phyloP scores from a whole-genome alignment of 1,139 yeast species.

The Saccharomyces hybrid region DNA sequence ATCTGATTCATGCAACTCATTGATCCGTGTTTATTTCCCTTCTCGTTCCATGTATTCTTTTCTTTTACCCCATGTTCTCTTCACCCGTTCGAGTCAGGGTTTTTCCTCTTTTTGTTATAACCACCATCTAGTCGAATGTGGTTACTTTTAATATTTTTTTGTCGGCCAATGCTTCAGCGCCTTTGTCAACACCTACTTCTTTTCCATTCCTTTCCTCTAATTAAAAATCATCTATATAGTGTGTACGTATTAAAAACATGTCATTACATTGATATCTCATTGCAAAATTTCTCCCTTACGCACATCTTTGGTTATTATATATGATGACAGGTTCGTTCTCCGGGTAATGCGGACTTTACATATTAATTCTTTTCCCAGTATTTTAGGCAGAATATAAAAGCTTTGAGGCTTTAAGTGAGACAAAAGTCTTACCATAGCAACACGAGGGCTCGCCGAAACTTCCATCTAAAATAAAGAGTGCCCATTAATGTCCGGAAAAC shows the following conservation, averaged over 20 bases:
- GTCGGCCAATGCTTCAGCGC: neutral
- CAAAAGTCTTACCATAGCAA: neutral
- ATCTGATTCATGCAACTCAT: neutral
- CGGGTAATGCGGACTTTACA: neutral
- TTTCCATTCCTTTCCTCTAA: neutral
- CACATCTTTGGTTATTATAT: neutral
- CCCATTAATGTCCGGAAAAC: conserved; percentile 22
- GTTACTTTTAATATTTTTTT: neutral
- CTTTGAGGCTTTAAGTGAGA: neutral
- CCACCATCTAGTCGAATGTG: neutral
- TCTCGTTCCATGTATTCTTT: neutral
- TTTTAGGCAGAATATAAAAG: neutral
- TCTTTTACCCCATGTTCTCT: neutral
- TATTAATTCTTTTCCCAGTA: neutral
- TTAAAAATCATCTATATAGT: neutral
- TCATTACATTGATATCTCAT: neutral
- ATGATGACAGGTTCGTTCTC: neutral
- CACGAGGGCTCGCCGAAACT: neutral
- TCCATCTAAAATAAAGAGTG: neutral
- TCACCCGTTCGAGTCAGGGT: neutral
- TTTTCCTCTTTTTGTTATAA: neutral
- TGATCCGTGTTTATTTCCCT: neutral
- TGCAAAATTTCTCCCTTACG: neutral
- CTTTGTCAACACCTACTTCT: neutral
- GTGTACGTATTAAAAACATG: neutral